Conservation (phyloP, 331 rosid genomes). For the Pyracantha coccinea region DNA sequence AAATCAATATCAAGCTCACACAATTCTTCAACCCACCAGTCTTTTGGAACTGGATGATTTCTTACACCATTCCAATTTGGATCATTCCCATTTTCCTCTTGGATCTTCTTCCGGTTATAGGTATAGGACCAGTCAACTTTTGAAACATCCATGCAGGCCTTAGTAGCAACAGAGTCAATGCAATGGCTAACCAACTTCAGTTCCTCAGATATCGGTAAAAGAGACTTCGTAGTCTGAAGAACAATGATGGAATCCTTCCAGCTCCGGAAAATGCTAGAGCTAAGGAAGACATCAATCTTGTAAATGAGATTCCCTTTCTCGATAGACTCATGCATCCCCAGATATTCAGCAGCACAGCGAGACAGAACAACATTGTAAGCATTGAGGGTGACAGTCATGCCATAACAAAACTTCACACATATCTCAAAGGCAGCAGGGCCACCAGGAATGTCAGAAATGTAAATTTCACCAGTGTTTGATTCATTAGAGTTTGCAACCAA, state of each 20-base stretch:
- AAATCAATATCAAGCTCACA: slow-evolving; percentile 90
- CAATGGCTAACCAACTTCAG: slow-evolving; percentile 67
- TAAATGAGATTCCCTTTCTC: slow-evolving; percentile 94
- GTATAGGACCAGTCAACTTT: slow-evolving; percentile 94
- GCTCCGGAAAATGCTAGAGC: slow-evolving; percentile 81
- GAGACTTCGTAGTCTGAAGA: slow-evolving; percentile 70
- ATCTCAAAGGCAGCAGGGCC: slow-evolving; percentile 82
- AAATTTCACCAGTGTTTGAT: slow-evolving; percentile 50
- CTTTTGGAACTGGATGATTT: slow-evolving; percentile 69
- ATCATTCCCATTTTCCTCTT: slow-evolving; percentile 67
- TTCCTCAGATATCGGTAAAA: slow-evolving; percentile 60
- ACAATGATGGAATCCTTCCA: slow-evolving; percentile 99
- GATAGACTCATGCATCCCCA: slow-evolving; percentile 76
- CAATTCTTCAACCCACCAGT: slow-evolving; percentile 99
- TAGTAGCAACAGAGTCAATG: slow-evolving; percentile 63
- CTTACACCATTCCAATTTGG: slow-evolving; percentile 48
- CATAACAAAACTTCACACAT: slow-evolving; percentile 95
- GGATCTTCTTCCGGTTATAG: slow-evolving; percentile 77
- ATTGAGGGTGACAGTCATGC: slow-evolving; percentile 92
- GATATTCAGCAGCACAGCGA: slow-evolving; percentile 88
- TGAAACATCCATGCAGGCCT: slow-evolving; percentile 77
- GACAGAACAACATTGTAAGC: slow-evolving; percentile 75
- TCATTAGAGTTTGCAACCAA: slow-evolving; percentile 50
- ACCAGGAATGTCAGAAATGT: slow-evolving; percentile 82
- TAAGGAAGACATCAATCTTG: slow-evolving; percentile 92